These are phyloP conservation scores for Trichoderma harzianum DNA, from an alignment of 2,329 filamentous ascomycete genomes.

Conservation along the genomic window DNA sequence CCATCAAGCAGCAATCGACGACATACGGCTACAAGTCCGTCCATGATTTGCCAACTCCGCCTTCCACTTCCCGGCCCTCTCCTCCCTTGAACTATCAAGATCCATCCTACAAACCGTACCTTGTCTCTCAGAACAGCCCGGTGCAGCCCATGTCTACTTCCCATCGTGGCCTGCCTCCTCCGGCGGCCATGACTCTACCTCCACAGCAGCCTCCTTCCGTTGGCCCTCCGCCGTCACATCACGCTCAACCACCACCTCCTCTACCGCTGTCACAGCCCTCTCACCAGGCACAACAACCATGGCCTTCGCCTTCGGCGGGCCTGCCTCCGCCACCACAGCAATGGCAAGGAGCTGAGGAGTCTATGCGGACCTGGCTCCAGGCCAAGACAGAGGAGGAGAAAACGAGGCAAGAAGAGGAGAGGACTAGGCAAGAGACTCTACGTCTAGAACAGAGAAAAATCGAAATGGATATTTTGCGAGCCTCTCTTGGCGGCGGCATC, in stretches of 20 bases:
- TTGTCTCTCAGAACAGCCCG: constrained; percentile 44
- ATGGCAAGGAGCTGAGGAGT: constrained; percentile 66
- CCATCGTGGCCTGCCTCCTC: constrained; percentile 66
- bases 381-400: constrained; percentile 72
- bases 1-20: constrained; percentile 56
- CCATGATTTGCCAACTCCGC: constrained; percentile 61
- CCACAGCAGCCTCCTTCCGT: constrained; percentile 40
- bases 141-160: constrained; percentile 63
- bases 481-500: constrained; percentile 66
- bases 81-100: constrained; percentile 53
- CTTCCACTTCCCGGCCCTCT: constrained; percentile 52
- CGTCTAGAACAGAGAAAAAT: constrained; percentile 69
- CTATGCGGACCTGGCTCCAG: constrained; percentile 67
- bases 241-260: constrained; percentile 25
- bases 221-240: constrained; percentile 28
- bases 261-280: constrained; percentile 27
- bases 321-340: constrained; percentile 62
- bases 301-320: constrained; percentile 36
- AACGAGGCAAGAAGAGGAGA: constrained; percentile 71
- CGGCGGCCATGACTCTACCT: constrained; percentile 62
- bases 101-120: constrained; percentile 39
- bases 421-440: constrained; percentile 59
- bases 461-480: constrained; percentile 68
- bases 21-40: constrained; percentile 58
- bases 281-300: constrained; percentile 37